Conservation (phyloP, 176 grass and related monocot species). For the Zea luxurians region DNA sequence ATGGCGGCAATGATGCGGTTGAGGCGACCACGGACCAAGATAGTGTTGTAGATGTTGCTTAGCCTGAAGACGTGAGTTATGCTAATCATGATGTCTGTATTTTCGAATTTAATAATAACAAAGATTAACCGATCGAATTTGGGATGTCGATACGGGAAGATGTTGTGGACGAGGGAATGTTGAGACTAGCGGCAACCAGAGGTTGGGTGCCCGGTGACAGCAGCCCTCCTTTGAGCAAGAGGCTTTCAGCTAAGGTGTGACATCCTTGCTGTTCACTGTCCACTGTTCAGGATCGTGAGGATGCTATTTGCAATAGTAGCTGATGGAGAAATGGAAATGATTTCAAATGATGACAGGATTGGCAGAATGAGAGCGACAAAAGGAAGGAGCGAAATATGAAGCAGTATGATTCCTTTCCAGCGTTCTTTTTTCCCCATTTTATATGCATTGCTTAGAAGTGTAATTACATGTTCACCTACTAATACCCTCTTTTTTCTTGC, state of each 20-base stretch:
- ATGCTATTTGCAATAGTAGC: conserved; percentile 2
- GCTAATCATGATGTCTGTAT: neutral
- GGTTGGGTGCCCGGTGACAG: too few species aligned
- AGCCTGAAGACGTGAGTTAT: conserved; percentile 49
- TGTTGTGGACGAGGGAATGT: too few species aligned
- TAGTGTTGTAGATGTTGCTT: conserved; percentile 35
- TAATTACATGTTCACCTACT: conserved; percentile 24
- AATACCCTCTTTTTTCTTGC: conserved; percentile 29
- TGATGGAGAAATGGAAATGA: conserved; percentile 24
- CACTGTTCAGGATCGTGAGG: neutral
- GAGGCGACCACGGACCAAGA: conserved; percentile 30
- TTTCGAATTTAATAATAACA: neutral
- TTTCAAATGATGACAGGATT: conserved; percentile 57
- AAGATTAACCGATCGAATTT: too few species aligned
- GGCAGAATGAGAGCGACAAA: too few species aligned
- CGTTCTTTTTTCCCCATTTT: too few species aligned
- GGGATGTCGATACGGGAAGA: too few species aligned
- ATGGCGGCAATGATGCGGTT: conserved; percentile 12
- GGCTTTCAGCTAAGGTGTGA: conserved; percentile 62
- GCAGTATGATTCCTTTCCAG: too few species aligned
- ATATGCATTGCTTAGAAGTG: too few species aligned
- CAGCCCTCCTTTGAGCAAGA: conserved; percentile 49
- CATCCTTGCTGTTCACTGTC: conserved; percentile 16
- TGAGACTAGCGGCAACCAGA: too few species aligned
- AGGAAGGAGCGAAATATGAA: too few species aligned